Evolutionary conservation across 179 eudicot genomes (phyloP).

Genomic region (Vitellaria paradoxa): DNA sequence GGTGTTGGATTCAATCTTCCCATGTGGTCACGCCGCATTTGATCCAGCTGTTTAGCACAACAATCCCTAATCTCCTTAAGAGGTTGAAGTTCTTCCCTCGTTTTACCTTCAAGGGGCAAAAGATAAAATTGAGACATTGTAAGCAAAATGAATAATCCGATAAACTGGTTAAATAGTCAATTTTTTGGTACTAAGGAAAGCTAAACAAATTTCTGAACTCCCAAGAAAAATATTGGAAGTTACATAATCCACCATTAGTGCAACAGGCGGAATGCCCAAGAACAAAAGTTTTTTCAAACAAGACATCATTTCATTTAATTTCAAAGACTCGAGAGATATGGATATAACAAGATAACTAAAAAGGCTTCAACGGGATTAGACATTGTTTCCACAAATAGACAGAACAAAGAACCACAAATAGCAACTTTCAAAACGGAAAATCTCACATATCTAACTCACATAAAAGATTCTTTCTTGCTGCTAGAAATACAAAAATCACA

Average conservation of each 20-base stretch:
- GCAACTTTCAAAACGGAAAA: neutral
- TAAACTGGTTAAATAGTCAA: neutral
- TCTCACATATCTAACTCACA: no score
- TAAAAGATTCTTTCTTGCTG: no score
- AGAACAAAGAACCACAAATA: neutral
- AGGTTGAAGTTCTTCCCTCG: conserved; percentile 66
- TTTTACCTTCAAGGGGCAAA: conserved; percentile 43
- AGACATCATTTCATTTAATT: neutral
- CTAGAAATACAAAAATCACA: neutral
- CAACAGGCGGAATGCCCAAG: neutral
- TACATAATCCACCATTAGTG: neutral
- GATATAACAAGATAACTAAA: neutral
- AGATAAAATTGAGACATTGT: neutral
- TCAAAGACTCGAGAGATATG: neutral
- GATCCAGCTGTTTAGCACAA: conserved; percentile 77
- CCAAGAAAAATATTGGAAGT: neutral
- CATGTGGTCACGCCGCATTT: conserved; percentile 97
- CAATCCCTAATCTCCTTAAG: conserved; percentile 66
- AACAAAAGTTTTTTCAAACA: neutral
- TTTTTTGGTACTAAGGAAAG: neutral
- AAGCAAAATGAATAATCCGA: neutral
- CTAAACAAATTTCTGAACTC: neutral
- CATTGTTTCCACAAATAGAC: neutral
- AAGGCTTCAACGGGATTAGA: neutral
- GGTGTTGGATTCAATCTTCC: conserved; percentile 93